Conservation (phyloP, 306 rosid genomes). For the Sechiopsis laciniata region DNA sequence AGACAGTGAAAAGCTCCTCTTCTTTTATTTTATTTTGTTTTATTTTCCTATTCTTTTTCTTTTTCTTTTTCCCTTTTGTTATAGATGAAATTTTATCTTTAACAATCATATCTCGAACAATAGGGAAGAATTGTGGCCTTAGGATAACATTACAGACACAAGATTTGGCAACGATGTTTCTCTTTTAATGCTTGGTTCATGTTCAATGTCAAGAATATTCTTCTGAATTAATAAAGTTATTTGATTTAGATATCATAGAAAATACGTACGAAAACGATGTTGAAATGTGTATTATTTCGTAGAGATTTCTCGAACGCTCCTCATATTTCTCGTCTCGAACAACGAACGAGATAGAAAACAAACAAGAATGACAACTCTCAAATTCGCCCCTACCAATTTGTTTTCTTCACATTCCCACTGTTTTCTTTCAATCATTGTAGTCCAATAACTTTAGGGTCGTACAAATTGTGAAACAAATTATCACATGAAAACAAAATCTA, state of each 20-base stretch:
- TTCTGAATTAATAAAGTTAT: background rate
- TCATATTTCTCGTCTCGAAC: background rate
- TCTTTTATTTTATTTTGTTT: background rate
- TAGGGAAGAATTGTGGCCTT: background rate
- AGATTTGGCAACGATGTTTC: background rate
- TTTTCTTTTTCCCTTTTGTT: background rate
- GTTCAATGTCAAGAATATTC: slow-evolving; percentile 8
- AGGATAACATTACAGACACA: background rate
- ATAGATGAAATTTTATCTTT: background rate
- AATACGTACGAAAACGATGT: background rate
- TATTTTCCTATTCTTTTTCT: background rate
- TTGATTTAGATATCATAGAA: background rate
- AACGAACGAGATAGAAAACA: background rate
- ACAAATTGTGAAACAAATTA: background rate
- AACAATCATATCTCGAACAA: slow-evolving; percentile 16
- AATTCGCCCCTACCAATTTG: background rate
- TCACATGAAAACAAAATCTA: background rate
- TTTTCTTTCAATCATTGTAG: slow-evolving; percentile 1
- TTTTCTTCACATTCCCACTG: background rate
- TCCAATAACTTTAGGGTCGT: background rate
- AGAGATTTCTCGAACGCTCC: no score
- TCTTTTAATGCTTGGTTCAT: background rate
- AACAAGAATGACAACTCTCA: background rate
- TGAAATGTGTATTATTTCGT: background rate
- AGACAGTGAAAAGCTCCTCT: slow-evolving; percentile 8